Evolutionary conservation across 139 green algal genomes (phyloP), one percentile per base, ranked within the genome.

Genomic region (Chara braunii): DNA sequence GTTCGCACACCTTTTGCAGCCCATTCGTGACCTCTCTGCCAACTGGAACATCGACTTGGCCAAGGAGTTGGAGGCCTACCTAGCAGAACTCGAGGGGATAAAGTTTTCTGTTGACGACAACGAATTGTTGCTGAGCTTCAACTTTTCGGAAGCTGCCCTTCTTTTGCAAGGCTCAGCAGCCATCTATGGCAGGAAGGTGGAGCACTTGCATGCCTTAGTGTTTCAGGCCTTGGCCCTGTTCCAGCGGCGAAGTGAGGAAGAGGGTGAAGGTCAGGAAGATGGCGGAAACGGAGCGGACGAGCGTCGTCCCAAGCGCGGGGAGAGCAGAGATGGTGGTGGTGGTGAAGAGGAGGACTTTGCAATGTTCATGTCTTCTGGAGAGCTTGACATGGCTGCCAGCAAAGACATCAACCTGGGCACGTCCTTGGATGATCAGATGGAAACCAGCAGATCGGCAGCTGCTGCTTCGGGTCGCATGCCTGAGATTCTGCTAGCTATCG

Each of bases 31-130:
- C 61, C 48, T 95, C n/a, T 80, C 87, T 7, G 83, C 78, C 0
- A 95, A 94, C 63, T 95, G 86, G 82, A 81, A 84, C 35, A 74
- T 95, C 33, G 85, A 95, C 70, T 81, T 95, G 2, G 88, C 88
- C 2, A 74, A 61, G 11, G 88, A 95, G 64, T 78, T 95, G 3
- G 85, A 91, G 61, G 87, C 90, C 18, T 95, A 95, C 69, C 59
- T 95, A 44, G 81, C 85, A 1, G 84, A 85, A 36, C 71, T 94
- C 1, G 86, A 87, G 56, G 30, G 70, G 26, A 32, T 89, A 28
- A 83, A 78, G 1, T 94, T 92, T 48, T 44, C 78, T 3, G 87
- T 92, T 40, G 83, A 87, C 22, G 80, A 62, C 32, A 70, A n/a
- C 2, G 3, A 4, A 11, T 55, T 7, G 14, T 6, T 60, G 9